Evolutionary conservation across 345 rosid genomes (phyloP).

Genomic region (Draba incana): DNA sequence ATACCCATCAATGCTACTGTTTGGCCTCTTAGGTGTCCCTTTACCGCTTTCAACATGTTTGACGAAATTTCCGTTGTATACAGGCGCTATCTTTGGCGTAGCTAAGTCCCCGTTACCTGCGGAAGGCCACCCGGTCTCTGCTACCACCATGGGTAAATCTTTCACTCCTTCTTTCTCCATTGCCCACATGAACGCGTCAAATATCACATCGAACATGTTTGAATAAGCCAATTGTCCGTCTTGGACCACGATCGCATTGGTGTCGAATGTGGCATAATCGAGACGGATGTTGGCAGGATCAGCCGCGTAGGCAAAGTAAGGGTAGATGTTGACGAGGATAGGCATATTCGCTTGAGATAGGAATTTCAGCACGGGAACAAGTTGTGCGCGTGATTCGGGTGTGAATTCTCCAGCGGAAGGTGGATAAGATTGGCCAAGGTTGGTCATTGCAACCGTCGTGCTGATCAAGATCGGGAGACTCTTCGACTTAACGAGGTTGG

Average conservation of each 20-base stretch:
- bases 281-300: constrained; percentile 34
- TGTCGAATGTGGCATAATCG: constrained; percentile 39
- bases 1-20: constrained; percentile 6
- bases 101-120: constrained; percentile 38
- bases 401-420: constrained; percentile 44
- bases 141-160: constrained; percentile 32
- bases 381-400: neutral
- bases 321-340: constrained; percentile 45
- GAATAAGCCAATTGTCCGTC: constrained; percentile 45
- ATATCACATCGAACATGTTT: constrained; percentile 48
- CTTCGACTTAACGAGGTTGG: constrained; percentile 8
- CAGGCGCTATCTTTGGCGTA: constrained; percentile 4
- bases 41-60: neutral
- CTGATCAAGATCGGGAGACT: constrained; percentile 32
- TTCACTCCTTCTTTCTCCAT: constrained; percentile 34
- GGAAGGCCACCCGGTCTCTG: constrained; percentile 55
- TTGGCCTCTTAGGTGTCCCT: constrained; percentile 50
- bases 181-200: constrained; percentile 44
- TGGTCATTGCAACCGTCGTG: constrained; percentile 14
- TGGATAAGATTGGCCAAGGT: constrained; percentile 45
- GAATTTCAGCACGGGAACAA: constrained; percentile 30
- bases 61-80: constrained; percentile 34
- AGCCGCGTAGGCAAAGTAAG: constrained; percentile 49
- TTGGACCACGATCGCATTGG: constrained; percentile 8
- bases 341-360: constrained; percentile 28